These are phyloP conservation scores for Phyllosticta citribraziliensis DNA, from an alignment of 2,329 filamentous ascomycete species.

Conservation along the genomic window DNA sequence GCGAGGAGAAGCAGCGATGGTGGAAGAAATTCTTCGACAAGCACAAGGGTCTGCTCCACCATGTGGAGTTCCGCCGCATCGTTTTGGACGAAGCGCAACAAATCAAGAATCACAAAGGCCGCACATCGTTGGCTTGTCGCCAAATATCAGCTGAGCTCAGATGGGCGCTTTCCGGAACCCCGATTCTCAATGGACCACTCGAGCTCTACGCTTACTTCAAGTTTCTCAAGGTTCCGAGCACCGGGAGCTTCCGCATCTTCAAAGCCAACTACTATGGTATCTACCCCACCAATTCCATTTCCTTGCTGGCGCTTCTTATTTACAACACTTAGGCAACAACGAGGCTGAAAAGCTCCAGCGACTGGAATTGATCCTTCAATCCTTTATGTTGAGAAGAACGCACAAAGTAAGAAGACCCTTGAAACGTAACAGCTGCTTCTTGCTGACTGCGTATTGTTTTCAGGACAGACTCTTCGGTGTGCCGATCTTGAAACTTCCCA, in stretches of 20 bases:
- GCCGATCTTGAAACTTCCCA: conserved; percentile 46
- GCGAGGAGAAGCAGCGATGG: conserved; percentile 31
- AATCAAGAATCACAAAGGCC: conserved; percentile 41
- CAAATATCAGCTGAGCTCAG: conserved; percentile 28
- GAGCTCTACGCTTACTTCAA: conserved; percentile 35
- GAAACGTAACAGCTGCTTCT: no score
- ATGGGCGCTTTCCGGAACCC: conserved; percentile 37
- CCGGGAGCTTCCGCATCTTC: conserved; percentile 33
- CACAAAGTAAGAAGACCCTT: conserved; percentile 24
- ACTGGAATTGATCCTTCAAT: conserved; percentile 28
- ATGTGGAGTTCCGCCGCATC: conserved; percentile 35
- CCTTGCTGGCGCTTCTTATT: neutral
- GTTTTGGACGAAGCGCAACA: conserved; percentile 49
- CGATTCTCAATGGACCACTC: conserved; percentile 24
- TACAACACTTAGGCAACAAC: neutral
- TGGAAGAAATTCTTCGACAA: conserved; percentile 23
- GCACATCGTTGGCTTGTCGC: conserved; percentile 37
- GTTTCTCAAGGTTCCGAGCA: conserved; percentile 33
- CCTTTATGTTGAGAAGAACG: conserved; percentile 47
- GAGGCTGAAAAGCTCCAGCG: conserved; percentile 23
- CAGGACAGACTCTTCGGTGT: conserved; percentile 41
- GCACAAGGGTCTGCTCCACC: conserved; percentile 22
- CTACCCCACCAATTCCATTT: neutral
- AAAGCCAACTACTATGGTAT: conserved; percentile 34
- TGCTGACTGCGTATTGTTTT: no score